Conservation (phyloP, 1,284 basidiomycete genomes). For the Pseudozyma flocculosa region DNA sequence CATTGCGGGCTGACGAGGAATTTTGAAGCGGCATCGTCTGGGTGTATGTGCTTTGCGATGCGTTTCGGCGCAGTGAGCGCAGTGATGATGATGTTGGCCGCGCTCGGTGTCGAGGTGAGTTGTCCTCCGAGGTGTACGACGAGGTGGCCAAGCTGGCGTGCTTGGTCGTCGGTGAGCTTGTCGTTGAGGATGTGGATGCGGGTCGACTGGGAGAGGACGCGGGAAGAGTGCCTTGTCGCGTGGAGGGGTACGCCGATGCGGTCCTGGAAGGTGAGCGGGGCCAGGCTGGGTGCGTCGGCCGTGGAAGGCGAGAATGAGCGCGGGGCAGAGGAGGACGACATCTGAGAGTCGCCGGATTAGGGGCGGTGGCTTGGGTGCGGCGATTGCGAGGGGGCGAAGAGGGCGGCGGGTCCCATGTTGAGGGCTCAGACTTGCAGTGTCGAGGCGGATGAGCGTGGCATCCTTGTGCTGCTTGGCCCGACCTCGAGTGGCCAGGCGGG, state of each 20-base stretch:
- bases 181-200: constrained; percentile 21
- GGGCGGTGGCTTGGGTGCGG: no score
- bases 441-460: no score
- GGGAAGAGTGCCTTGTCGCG: constrained; percentile 5
- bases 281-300: no score
- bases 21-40: constrained; percentile 12
- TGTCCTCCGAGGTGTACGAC: constrained; percentile 25
- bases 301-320: no score
- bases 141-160: constrained; percentile 3
- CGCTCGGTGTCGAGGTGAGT: constrained; percentile 5
- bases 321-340: no score
- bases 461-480: no score
- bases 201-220: constrained; percentile 9
- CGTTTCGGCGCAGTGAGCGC: constrained; percentile 25
- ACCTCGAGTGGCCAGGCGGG: no score
- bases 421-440: no score
- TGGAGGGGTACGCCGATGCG: constrained; percentile 15
- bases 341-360: no score
- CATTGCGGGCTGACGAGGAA: constrained; percentile 25
- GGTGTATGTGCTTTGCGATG: constrained; percentile 16
- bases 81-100: constrained; percentile 28
- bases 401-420: no score
- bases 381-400: no score
- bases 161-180: constrained; percentile 10
- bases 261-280: constrained; percentile 11